Evolutionary conservation across 306 rosid genomes (phyloP).

Genomic region (Parietaria judaica): DNA sequence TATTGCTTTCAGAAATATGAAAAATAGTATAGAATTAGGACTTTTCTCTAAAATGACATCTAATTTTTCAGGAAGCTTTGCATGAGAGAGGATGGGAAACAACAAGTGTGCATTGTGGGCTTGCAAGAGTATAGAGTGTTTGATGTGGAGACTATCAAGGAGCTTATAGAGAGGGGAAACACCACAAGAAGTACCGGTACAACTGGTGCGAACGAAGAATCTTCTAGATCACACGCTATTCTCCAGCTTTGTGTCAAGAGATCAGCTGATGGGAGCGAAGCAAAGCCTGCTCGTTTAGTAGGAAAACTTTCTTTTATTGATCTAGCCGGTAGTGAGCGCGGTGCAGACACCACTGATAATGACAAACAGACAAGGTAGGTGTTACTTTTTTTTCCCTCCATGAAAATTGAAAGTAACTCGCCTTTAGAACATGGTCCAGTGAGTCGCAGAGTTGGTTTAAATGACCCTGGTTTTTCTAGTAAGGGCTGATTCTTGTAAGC

Average conservation of each 20-base stretch:
- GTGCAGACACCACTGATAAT: conserved; percentile 78
- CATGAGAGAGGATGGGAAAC: conserved; percentile 91
- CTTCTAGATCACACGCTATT: conserved; percentile 83
- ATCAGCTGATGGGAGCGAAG: conserved; percentile 51
- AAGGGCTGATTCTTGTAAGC: too few species aligned
- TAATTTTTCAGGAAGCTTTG: conserved; percentile 57
- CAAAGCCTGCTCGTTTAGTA: conserved; percentile 57
- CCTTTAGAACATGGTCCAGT: not conserved
- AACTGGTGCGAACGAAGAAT: conserved; percentile 87
- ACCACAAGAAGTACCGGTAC: conserved; percentile 73
- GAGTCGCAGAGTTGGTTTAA: not conserved
- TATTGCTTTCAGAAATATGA: conserved; percentile 21
- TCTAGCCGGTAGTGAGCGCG: conserved; percentile 85
- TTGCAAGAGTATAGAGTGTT: conserved; percentile 70
- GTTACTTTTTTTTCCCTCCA: not conserved
- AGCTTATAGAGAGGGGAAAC: conserved; percentile 62
- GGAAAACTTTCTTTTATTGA: conserved; percentile 82
- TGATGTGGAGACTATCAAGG: conserved; percentile 60
- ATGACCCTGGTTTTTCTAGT: conserved; percentile 12
- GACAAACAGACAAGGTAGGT: conserved; percentile 71
- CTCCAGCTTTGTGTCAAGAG: conserved; percentile 79
- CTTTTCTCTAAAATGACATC: conserved; percentile 20
- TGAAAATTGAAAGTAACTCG: conserved; percentile 7
- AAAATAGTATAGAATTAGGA: not conserved
- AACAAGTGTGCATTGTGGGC: conserved; percentile 82